phyloP scores from a whole-genome alignment of 2,329 filamentous ascomycete genomes.

The Cordyceps cateniannulata region DNA sequence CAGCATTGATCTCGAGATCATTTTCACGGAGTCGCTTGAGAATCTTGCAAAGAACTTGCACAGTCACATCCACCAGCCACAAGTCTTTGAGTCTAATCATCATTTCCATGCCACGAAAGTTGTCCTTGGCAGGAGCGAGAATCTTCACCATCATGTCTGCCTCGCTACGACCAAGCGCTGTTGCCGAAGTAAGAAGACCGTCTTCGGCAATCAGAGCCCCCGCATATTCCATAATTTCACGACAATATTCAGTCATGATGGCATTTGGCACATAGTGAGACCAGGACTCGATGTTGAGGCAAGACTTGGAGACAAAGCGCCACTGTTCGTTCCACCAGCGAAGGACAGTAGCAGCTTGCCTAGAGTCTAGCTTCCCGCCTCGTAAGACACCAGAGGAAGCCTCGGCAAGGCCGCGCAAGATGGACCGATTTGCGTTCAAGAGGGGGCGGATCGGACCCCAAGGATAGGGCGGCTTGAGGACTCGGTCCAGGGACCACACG shows the following conservation, averaged over 20 bases:
- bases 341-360: conserved; percentile 60
- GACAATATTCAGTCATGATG: conserved; percentile 85
- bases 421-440: conserved; percentile 50
- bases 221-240: conserved; percentile 91
- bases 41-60: conserved; percentile 77
- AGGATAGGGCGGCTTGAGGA: conserved; percentile 31
- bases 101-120: conserved; percentile 65
- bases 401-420: conserved; percentile 51
- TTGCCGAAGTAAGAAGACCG: conserved; percentile 69
- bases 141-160: conserved; percentile 34
- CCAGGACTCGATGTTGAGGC: conserved; percentile 79
- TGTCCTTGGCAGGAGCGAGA: conserved; percentile 33
- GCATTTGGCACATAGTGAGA: conserved; percentile 67
- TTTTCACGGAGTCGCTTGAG: conserved; percentile 74
- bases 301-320: conserved; percentile 73
- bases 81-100: conserved; percentile 88
- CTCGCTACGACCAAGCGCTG: conserved; percentile 27
- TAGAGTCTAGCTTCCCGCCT: conserved; percentile 47
- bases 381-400: conserved; percentile 49
- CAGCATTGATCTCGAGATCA: conserved; percentile 60
- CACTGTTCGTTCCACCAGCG: conserved; percentile 82
- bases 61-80: conserved; percentile 76
- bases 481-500: conserved; percentile 32
- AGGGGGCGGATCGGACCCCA: conserved; percentile 54
- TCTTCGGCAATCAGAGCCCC: conserved; percentile 81